Conservation (phyloP, 1,284 basidiomycete genomes). For the Apiotrichum veenhuisii region DNA sequence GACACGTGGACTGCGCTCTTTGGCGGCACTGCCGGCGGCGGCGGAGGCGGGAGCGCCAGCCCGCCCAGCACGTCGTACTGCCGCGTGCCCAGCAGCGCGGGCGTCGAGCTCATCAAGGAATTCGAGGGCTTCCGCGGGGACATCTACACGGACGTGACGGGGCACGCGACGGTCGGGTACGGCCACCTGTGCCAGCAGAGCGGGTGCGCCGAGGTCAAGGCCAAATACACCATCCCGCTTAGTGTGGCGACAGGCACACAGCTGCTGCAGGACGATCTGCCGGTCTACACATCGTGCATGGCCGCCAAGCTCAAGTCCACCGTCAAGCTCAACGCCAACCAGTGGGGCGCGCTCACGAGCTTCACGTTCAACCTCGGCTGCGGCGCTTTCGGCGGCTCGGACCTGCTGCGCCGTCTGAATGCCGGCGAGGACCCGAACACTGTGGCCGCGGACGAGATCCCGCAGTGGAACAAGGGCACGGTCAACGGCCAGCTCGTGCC, state of each 20-base stretch:
- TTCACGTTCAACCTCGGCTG: constrained; percentile 15
- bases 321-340: constrained; percentile 14
- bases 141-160: constrained; percentile 3
- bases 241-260: not conserved
- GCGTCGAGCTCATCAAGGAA: constrained; percentile 10
- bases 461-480: not conserved
- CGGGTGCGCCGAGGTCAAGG: constrained; percentile 8
- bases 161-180: constrained; percentile 15
- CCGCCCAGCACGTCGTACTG: constrained; percentile 3
- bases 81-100: not conserved
- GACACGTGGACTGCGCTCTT: constrained; percentile 6
- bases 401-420: constrained; percentile 9
- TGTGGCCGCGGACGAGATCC: constrained; percentile 9
- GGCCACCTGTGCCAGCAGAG: constrained; percentile 10
- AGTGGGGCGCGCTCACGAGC: constrained; percentile 11
- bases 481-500: constrained; percentile 1
- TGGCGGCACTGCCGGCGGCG: not conserved
- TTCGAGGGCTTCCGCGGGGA: constrained; percentile 9
- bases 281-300: constrained; percentile 9
- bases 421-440: constrained; percentile 6
- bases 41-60: not conserved
- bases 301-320: not conserved
- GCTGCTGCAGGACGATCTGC: constrained; percentile 12
- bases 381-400: not conserved
- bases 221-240: constrained; percentile 7